A percentile compares a stretch with the other conserved stretches of the same genome.
Conservation (phyloP, 2,329 filamentous ascomycete species). For the Plenodomus lindquistii region DNA sequence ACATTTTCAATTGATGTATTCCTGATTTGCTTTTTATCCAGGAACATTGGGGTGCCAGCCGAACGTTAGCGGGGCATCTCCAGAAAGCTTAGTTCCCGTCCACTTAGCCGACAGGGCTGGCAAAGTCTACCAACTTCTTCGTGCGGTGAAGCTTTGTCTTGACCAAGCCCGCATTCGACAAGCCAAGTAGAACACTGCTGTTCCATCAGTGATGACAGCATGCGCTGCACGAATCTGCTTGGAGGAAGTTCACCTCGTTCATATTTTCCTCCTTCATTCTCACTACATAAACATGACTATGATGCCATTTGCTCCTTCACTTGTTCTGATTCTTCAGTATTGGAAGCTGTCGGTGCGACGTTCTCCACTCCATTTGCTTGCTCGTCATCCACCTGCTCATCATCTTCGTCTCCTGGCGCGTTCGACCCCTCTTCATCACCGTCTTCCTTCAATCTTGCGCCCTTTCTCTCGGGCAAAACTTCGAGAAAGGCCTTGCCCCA, state of each 20-base stretch:
- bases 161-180: too few relatives aligned
- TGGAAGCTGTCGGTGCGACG: not conserved
- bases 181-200: too few relatives aligned
- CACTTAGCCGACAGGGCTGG: constrained; percentile 22
- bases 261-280: too few relatives aligned
- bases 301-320: not conserved
- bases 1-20: constrained; percentile 5
- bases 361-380: not conserved
- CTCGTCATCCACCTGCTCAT: constrained; percentile 14
- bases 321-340: not conserved
- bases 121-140: not conserved
- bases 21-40: constrained; percentile 13
- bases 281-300: too few relatives aligned
- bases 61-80: constrained; percentile 24
- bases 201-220: too few relatives aligned
- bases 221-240: too few relatives aligned
- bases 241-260: too few relatives aligned
- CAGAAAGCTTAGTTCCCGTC: constrained; percentile 36
- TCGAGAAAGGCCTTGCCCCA: constrained; percentile 89
- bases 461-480: constrained; percentile 90
- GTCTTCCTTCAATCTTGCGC: constrained; percentile 64
- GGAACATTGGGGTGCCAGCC: constrained; percentile 10
- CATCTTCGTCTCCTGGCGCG: constrained; percentile 11
- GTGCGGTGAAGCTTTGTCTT: too few relatives aligned
- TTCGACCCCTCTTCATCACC: constrained; percentile 9